A percentile compares a stretch with the other conserved stretches of the same genome.
Evolutionary conservation across 805 yeast genomes (phyloP).

Genomic region (Wickerhamiella siamensis): DNA sequence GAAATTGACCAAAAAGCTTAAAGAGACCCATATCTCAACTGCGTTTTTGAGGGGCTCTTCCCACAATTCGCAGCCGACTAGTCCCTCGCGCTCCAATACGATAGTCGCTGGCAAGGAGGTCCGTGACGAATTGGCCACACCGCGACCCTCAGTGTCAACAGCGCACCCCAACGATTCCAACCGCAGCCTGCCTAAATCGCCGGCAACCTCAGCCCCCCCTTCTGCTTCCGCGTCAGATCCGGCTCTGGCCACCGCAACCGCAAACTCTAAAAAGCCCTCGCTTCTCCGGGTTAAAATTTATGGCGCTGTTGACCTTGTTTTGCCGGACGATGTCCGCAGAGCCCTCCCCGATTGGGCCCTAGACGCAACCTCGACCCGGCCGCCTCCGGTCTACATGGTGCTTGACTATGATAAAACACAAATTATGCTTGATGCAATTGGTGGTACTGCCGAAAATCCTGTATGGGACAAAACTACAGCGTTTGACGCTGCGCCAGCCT

Average conservation of each 20-base stretch:
- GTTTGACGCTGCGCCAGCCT: constrained; percentile 63
- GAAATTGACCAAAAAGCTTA: constrained; percentile 35
- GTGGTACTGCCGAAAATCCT: constrained; percentile 66
- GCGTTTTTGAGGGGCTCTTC: constrained; percentile 15
- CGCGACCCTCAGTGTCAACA: constrained; percentile 22
- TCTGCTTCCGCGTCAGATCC: constrained; percentile 1
- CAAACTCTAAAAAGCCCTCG: constrained; percentile 11
- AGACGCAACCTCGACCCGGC: constrained; percentile 32
- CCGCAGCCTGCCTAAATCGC: neutral
- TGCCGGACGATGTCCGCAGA: constrained; percentile 36
- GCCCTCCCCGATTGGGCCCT: constrained; percentile 17
- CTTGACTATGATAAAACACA: constrained; percentile 92
- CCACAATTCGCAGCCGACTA: neutral
- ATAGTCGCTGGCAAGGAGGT: constrained; percentile 1
- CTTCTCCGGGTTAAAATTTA: constrained; percentile 43
- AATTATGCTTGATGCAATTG: constrained; percentile 71
- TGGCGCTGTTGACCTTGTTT: constrained; percentile 14
- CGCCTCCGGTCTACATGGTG: constrained; percentile 67
- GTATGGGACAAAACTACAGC: constrained; percentile 80
- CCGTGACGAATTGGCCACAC: constrained; percentile 16
- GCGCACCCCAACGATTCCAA: neutral
- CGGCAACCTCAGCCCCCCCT: neutral
- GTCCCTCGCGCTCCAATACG: constrained; percentile 1
- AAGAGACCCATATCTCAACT: constrained; percentile 27
- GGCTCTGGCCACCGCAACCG: neutral